These are phyloP conservation scores for Hansfordia pulvinata DNA, from an alignment of 2,329 filamentous ascomycete species.

Conservation along the genomic window DNA sequence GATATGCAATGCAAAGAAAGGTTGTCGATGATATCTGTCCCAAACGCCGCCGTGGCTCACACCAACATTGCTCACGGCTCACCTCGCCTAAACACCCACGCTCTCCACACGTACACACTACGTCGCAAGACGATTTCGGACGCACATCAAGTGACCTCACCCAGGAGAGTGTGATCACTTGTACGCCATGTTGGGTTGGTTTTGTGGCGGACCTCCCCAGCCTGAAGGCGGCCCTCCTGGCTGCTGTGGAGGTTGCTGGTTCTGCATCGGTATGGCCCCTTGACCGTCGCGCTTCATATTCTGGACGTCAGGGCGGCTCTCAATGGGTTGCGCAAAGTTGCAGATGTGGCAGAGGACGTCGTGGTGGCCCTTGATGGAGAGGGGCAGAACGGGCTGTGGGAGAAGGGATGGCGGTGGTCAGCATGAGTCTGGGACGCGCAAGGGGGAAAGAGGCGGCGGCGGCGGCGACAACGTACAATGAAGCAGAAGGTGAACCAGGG, in stretches of 20 bases:
- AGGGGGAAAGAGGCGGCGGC: background rate
- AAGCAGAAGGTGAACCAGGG: slow-evolving; percentile 76
- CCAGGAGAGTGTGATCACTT: too few species aligned
- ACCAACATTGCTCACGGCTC: too few species aligned
- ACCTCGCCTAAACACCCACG: too few species aligned
- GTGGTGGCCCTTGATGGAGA: slow-evolving; percentile 52
- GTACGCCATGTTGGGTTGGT: too few species aligned
- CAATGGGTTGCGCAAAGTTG: slow-evolving; percentile 58
- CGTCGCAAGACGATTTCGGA: too few species aligned
- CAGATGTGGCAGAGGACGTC: slow-evolving; percentile 65
- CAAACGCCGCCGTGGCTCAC: too few species aligned
- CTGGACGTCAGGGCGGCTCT: slow-evolving; percentile 41
- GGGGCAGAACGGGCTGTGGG: slow-evolving; percentile 58
- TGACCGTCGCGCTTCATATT: slow-evolving; percentile 32
- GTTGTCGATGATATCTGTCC: too few species aligned
- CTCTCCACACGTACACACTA: too few species aligned
- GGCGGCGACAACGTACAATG: slow-evolving; percentile 32
- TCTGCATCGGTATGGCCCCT: slow-evolving; percentile 20
- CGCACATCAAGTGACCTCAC: too few species aligned
- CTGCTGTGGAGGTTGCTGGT: slow-evolving; percentile 20
- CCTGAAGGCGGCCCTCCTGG: slow-evolving; percentile 12
- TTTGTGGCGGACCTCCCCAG: slow-evolving; percentile 7
- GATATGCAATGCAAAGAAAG: too few species aligned
- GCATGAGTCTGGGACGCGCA: background rate
- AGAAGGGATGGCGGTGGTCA: slow-evolving; percentile 7